These are phyloP conservation scores for Globisporangium yorkense DNA, from an alignment of 352 stramenopile species.

Conservation along the genomic window DNA sequence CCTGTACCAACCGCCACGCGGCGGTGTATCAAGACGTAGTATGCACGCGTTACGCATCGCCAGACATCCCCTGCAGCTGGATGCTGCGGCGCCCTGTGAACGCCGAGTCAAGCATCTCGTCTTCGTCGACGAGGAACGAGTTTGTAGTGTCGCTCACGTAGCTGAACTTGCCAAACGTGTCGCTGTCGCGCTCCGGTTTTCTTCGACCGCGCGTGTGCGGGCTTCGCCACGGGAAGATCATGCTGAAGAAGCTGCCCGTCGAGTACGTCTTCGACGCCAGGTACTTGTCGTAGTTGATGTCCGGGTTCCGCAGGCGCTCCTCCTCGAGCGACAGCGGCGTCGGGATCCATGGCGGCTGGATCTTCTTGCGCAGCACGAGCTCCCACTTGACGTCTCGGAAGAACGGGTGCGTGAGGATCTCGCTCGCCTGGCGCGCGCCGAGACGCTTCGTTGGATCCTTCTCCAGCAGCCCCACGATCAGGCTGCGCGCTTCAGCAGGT, in stretches of 20 bases:
- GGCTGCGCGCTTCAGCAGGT: constrained; percentile 53
- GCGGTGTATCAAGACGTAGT: neutral
- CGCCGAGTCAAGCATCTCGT: constrained; percentile 83
- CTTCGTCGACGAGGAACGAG: constrained; percentile 86
- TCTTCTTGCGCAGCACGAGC: constrained; percentile 76
- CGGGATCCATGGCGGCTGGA: constrained; percentile 68
- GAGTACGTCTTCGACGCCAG: constrained; percentile 75
- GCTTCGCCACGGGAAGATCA: constrained; percentile 78
- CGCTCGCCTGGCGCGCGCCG: constrained; percentile 72
- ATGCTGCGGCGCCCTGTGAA: constrained; percentile 79
- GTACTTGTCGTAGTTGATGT: constrained; percentile 86
- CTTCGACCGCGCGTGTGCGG: constrained; percentile 39
- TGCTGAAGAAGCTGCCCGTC: constrained; percentile 75
- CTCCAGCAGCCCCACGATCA: constrained; percentile 75
- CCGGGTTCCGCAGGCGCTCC: constrained; percentile 66
- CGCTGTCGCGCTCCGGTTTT: constrained; percentile 51
- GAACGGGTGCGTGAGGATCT: constrained; percentile 81
- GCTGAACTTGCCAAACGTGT: constrained; percentile 85
- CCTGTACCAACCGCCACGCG: neutral
- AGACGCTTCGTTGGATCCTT: constrained; percentile 83
- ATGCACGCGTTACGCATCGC: constrained; percentile 40
- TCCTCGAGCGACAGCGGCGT: constrained; percentile 64
- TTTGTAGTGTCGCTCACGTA: constrained; percentile 87
- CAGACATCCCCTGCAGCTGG: constrained; percentile 74
- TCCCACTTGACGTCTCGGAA: constrained; percentile 80